Evolutionary conservation across 352 stramenopile genomes (phyloP).

Genomic region (Phytopythium montanum): DNA sequence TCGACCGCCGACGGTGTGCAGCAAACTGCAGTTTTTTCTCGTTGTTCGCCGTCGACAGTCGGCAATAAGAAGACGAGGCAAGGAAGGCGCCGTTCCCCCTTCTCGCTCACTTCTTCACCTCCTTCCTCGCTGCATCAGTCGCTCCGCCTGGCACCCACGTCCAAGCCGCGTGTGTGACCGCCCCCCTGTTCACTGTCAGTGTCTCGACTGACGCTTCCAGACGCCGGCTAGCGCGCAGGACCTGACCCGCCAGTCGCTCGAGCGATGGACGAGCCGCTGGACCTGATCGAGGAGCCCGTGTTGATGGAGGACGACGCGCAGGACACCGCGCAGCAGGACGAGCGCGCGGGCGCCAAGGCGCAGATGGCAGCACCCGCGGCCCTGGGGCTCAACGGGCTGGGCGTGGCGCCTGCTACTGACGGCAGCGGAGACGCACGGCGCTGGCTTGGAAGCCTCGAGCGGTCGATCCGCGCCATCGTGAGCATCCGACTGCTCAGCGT

Average conservation of each 20-base stretch:
- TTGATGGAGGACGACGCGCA: constrained; percentile 14
- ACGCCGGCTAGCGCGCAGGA: too few species aligned
- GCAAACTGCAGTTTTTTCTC: constrained; percentile 1
- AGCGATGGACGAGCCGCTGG: neutral
- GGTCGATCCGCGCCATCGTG: constrained; percentile 75
- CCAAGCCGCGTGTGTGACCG: too few species aligned
- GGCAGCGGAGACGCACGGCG: constrained; percentile 53
- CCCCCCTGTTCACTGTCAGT: too few species aligned
- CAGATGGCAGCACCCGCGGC: constrained; percentile 12
- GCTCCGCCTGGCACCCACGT: too few species aligned
- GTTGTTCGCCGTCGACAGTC: neutral
- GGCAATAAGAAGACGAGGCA: neutral
- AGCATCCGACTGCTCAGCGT: constrained; percentile 87
- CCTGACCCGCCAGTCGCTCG: too few species aligned
- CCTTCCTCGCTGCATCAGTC: too few species aligned
- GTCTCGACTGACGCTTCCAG: too few species aligned
- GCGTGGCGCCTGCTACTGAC: constrained; percentile 21
- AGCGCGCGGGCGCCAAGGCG: neutral
- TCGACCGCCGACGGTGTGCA: neutral
- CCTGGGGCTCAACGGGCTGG: constrained; percentile 30
- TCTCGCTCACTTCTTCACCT: too few species aligned
- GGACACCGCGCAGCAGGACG: neutral
- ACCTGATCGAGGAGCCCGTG: neutral
- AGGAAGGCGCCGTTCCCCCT: too few species aligned
- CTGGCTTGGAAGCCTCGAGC: constrained; percentile 69